Percentiles rank a stretch among this genome's conserved stretches.
Conservation (phyloP, 2,329 filamentous ascomycete species). For the Colletotrichum spinosum region DNA sequence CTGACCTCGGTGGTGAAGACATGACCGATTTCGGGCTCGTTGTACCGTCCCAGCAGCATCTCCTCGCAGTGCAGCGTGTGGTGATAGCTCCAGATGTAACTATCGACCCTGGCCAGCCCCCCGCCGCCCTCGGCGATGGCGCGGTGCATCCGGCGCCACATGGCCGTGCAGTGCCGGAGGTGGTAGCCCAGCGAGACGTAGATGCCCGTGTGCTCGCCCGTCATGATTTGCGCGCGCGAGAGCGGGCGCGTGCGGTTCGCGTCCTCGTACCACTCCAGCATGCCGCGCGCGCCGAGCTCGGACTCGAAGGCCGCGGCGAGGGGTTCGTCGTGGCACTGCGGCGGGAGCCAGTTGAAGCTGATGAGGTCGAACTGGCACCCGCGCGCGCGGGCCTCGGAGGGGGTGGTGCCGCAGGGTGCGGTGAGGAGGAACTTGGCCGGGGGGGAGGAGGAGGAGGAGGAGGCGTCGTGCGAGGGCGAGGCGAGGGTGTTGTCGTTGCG, state of each 20-base stretch:
- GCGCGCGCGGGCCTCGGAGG: slow-evolving; percentile 25
- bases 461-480: slow-evolving; percentile 1
- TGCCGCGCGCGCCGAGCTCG: slow-evolving; percentile 8
- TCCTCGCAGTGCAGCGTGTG: slow-evolving; percentile 34
- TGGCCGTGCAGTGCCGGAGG: slow-evolving; percentile 32
- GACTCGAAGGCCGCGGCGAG: slow-evolving; percentile 21
- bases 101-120: slow-evolving; percentile 25
- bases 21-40: neutral
- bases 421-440: slow-evolving; percentile 15
- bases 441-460: neutral
- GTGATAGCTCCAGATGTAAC: slow-evolving; percentile 34
- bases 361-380: slow-evolving; percentile 32
- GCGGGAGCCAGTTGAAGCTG: slow-evolving; percentile 35
- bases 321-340: slow-evolving; percentile 25
- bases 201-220: slow-evolving; percentile 18
- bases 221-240: slow-evolving; percentile 9
- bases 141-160: slow-evolving; percentile 33
- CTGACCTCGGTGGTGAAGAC: slow-evolving; percentile 29
- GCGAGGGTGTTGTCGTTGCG: slow-evolving; percentile 34
- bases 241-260: slow-evolving; percentile 4
- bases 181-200: slow-evolving; percentile 31
- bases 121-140: slow-evolving; percentile 25
- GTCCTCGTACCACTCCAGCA: slow-evolving; percentile 28
- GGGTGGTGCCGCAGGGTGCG: slow-evolving; percentile 23
- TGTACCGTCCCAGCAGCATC: slow-evolving; percentile 15